Percentiles rank a stretch among this genome's conserved stretches.
phyloP scores from a whole-genome alignment of 148 eudicot genomes.

The Beta vulgaris region DNA sequence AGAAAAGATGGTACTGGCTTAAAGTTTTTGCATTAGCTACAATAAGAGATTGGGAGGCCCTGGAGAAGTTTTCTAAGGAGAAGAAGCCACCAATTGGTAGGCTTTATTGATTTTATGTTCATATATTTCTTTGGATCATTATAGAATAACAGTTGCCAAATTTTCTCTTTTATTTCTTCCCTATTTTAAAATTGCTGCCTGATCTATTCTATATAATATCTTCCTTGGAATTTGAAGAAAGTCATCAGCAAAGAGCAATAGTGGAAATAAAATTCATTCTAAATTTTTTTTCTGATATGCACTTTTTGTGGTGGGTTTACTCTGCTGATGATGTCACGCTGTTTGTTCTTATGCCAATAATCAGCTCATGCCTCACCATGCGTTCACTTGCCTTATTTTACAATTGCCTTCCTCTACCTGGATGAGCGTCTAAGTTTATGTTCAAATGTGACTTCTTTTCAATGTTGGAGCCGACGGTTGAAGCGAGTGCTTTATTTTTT shows the following conservation, averaged over 20 bases:
- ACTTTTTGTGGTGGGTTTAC: too few relatives aligned
- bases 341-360: not conserved
- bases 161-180: not conserved
- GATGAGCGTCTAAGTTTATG: not conserved
- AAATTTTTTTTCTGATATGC: too few relatives aligned
- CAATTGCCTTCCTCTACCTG: not conserved
- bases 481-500: not conserved
- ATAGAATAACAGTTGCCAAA: not conserved
- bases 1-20: conserved; percentile 98
- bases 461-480: not conserved
- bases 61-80: conserved; percentile 96
- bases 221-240: not conserved
- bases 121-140: not conserved
- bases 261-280: not conserved
- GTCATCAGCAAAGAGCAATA: not conserved
- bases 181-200: not conserved
- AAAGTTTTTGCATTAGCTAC: conserved; percentile 97
- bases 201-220: not conserved
- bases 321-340: not conserved
- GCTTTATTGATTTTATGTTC: too few relatives aligned
- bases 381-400: not conserved
- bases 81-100: conserved; percentile 91
- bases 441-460: not conserved
- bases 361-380: not conserved
- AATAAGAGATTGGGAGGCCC: conserved; percentile 88